phyloP scores from a whole-genome alignment of 2,329 filamentous ascomycete genomes.

The Ophiostoma ulmi region DNA sequence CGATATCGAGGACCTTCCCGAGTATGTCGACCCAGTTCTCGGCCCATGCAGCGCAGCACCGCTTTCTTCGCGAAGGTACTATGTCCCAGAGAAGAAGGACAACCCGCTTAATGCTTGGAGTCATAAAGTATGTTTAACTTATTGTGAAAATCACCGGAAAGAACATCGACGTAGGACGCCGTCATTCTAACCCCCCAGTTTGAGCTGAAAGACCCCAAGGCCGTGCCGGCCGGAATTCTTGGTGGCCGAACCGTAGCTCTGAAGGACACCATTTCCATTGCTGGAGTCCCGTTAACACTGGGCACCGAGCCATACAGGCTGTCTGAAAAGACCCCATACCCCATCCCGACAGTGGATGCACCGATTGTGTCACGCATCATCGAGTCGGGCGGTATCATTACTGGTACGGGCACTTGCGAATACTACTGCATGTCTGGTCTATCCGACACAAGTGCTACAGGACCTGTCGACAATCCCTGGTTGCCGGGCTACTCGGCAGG shows the following conservation, averaged over 20 bases:
- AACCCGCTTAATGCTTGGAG: constrained; percentile 37
- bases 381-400: constrained; percentile 63
- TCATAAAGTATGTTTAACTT: constrained; percentile 26
- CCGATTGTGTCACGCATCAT: constrained; percentile 33
- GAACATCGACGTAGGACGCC: neutral
- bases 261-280: constrained; percentile 71
- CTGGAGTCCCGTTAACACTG: constrained; percentile 56
- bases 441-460: constrained; percentile 65
- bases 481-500: constrained; percentile 69
- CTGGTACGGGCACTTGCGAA: constrained; percentile 74
- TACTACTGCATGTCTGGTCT: constrained; percentile 51
- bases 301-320: constrained; percentile 42
- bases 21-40: constrained; percentile 31
- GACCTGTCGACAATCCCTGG: constrained; percentile 67
- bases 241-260: constrained; percentile 69
- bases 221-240: constrained; percentile 44
- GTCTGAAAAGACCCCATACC: constrained; percentile 49
- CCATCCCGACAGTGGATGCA: constrained; percentile 58
- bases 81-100: constrained; percentile 28
- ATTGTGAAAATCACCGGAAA: neutral
- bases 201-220: constrained; percentile 28
- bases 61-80: constrained; percentile 27
- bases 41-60: constrained; percentile 24
- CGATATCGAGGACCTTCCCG: constrained; percentile 29
- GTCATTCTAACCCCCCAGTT: constrained; percentile 24